Base-by-base conservation (phyloP, 2,329 filamentous ascomycete species). In the Fusarium pseudograminearum region DNA sequence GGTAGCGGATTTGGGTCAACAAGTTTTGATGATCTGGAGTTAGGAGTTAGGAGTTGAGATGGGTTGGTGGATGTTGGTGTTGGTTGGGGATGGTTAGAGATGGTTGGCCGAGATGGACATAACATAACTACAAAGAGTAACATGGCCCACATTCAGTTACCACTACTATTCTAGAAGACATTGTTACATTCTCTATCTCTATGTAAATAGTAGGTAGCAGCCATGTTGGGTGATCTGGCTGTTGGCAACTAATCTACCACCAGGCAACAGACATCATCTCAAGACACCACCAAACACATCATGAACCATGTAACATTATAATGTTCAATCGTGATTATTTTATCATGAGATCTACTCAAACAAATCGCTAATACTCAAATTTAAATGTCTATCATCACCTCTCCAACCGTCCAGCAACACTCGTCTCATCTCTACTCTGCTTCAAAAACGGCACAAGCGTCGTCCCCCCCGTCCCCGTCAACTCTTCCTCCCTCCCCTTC, bases 391-490 rank as follows among this genome's bases (percentile, higher is more conserved):
- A n/a, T n/a, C n/a, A 44, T 44, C 24, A 36, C 22, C 47, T 67
- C 50, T 74, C 64, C 55, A 81, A 65, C 18, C 68, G 74, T 0
- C 80, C 82, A 4, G 82, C 82, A 22, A 74, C 72, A 4, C 64
- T 68, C 0, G 94, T 98, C 83, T 97, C 94, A 76, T 98, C 93
- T 20, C 95, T 85, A 5, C 93, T 91, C 80, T 97, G 93, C 79
- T 93, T 97, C 68, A 98, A 79, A 78, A 98, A 98, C 0, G 94
- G 93, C 60, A 98, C 91, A 54, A 98, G 80, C 1, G 91, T 89
- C 0, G 95, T 98, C 0, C 95, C 95, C 4, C 94, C 94, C 0
- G 94, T 98, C 0, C 95, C 95, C 1, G 90, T 91, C 42, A 97
- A 82, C 68, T 91, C 81, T 22, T 91, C 81, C 20, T 78, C 74